Conservation (phyloP, 345 rosid genomes). For the Clarkia xantiana region DNA sequence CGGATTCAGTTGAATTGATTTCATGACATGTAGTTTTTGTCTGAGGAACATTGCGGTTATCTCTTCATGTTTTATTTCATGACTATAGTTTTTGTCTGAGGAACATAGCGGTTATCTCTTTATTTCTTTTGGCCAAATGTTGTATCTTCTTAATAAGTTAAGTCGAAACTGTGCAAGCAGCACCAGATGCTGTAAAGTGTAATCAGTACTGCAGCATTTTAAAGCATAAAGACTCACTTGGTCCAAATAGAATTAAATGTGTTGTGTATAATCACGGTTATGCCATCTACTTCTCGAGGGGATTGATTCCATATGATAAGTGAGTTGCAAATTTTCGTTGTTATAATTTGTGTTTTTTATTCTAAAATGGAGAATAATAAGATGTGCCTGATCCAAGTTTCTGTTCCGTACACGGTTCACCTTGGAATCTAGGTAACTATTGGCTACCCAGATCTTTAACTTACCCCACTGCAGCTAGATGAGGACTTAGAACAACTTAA, state of each 20-base stretch:
- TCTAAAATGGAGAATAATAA: not conserved
- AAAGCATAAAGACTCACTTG: slow-evolving; percentile 80
- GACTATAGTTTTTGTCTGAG: no score
- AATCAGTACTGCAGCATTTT: slow-evolving; percentile 88
- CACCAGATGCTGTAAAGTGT: slow-evolving; percentile 98
- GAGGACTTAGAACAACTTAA: slow-evolving; percentile 97
- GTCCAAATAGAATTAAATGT: slow-evolving; percentile 87
- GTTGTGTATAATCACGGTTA: slow-evolving; percentile 70
- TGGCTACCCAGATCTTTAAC: slow-evolving; percentile 47
- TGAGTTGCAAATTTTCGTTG: slow-evolving; percentile 10
- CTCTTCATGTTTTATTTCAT: no score
- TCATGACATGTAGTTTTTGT: no score
- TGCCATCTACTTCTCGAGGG: slow-evolving; percentile 85
- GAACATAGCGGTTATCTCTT: no score
- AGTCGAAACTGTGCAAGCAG: slow-evolving; percentile 24
- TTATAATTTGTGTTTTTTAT: no score
- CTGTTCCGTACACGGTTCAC: slow-evolving; percentile 87
- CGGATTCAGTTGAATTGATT: no score
- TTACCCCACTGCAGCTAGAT: slow-evolving; percentile 80
- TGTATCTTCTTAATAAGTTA: no score
- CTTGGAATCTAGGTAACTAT: slow-evolving; percentile 83
- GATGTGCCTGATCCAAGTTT: slow-evolving; percentile 30
- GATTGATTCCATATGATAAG: slow-evolving; percentile 88
- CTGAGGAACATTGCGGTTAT: no score
- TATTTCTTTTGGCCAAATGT: no score